Conservation (phyloP, 78 protist species). For the Dictyostelium purpureum region DNA sequence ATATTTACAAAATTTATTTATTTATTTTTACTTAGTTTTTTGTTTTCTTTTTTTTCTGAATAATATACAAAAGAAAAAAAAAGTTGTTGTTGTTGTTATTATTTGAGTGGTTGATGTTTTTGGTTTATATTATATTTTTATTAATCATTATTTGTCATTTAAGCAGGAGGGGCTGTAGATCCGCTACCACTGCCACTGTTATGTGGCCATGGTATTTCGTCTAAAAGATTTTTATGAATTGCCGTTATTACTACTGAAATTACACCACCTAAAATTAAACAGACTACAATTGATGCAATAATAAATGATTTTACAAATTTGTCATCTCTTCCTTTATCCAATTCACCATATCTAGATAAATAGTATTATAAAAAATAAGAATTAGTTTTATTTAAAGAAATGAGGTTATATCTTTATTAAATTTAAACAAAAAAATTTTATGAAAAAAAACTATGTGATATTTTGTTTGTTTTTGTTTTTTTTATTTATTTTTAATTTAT, state of each 20-base stretch:
- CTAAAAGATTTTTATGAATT: background rate
- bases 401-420: background rate
- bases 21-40: no score
- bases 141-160: background rate
- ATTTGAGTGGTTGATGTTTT: background rate
- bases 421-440: background rate
- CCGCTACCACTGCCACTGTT: no score
- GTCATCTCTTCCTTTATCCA: constrained; percentile 49
- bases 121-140: background rate
- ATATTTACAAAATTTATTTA: no score
- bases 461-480: background rate
- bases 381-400: background rate
- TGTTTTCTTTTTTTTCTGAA: no score
- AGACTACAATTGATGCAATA: constrained; percentile 12
- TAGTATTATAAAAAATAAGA: no score
- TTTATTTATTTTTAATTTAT: background rate
- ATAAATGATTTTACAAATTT: constrained; percentile 52
- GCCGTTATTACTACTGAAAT: constrained; percentile 12
- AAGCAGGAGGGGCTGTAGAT: background rate
- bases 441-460: background rate
- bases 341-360: constrained; percentile 74
- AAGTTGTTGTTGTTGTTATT: no score
- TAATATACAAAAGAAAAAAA: no score
- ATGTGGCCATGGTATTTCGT: background rate
- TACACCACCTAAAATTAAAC: constrained; percentile 33